Evolutionary conservation across 2,329 filamentous ascomycete species (phyloP).

Genomic region (Pleurostoma richardsiae): DNA sequence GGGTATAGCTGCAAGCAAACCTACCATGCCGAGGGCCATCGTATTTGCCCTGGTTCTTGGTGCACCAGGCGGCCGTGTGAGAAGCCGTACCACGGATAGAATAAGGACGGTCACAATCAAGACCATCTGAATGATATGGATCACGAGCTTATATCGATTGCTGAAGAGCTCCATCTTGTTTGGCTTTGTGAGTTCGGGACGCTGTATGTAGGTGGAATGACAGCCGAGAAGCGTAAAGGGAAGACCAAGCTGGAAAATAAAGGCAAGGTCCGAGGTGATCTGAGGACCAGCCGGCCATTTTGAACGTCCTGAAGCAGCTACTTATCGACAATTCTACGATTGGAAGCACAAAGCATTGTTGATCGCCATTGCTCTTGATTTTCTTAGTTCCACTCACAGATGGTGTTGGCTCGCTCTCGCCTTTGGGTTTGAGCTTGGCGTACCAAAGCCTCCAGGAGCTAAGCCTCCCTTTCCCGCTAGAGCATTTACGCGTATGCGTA

Average conservation of each 20-base stretch:
- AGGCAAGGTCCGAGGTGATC: neutral
- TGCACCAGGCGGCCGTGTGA: neutral
- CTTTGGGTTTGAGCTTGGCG: neutral
- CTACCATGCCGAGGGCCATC: slow-evolving; percentile 13
- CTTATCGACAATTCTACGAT: neutral
- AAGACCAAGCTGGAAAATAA: neutral
- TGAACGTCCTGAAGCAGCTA: neutral
- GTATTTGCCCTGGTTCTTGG: slow-evolving; percentile 7
- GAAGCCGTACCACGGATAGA: neutral
- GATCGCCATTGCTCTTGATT: neutral
- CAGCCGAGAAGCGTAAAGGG: neutral
- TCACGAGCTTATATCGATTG: slow-evolving; percentile 6
- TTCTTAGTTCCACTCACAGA: neutral
- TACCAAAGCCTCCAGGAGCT: neutral
- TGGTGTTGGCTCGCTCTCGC: neutral
- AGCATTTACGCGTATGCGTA: neutral
- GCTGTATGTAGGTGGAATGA: neutral
- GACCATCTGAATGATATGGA: slow-evolving; percentile 5
- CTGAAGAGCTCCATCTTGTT: slow-evolving; percentile 1
- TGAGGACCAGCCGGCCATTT: neutral
- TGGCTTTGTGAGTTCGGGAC: neutral
- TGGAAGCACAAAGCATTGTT: neutral
- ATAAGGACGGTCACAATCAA: slow-evolving; percentile 5
- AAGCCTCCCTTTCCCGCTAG: neutral
- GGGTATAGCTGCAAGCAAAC: slow-evolving; percentile 1